phyloP scores from a whole-genome alignment of 148 eudicot genomes.

The Selenicereus undatus region DNA sequence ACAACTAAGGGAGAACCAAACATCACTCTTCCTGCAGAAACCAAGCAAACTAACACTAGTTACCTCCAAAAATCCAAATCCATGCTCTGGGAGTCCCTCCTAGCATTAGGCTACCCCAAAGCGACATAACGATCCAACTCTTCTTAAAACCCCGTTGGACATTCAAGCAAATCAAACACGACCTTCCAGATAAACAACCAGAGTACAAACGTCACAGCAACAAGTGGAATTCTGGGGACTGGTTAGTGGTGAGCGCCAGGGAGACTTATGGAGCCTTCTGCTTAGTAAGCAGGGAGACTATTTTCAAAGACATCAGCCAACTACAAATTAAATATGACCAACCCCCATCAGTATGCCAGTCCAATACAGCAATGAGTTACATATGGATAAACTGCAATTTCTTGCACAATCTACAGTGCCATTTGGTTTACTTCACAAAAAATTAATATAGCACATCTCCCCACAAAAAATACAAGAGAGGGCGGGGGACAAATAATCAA shows the following conservation, averaged over 20 bases:
- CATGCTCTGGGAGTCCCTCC: too few species aligned
- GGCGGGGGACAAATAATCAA: not conserved
- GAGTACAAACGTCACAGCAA: not conserved
- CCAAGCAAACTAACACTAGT: not conserved
- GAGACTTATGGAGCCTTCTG: not conserved
- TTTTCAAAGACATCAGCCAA: not conserved
- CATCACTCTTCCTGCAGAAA: not conserved
- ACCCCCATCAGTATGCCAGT: not conserved
- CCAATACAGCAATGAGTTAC: not conserved
- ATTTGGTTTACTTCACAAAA: not conserved
- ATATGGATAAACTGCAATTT: not conserved
- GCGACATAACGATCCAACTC: not conserved
- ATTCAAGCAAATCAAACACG: not conserved
- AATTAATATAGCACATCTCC: slow-evolving; percentile 49
- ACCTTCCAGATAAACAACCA: not conserved
- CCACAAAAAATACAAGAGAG: slow-evolving; percentile 32
- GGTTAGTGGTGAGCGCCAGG: not conserved
- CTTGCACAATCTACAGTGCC: not conserved
- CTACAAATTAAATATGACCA: not conserved
- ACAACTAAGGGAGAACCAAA: not conserved
- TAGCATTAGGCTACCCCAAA: not conserved
- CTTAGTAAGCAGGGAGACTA: not conserved
- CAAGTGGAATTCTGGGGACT: too few species aligned
- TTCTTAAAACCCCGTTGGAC: not conserved
- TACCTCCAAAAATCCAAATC: too few species aligned